These are phyloP conservation scores for Leucocoprinus birnbaumii DNA, from an alignment of 768 basidiomycete genomes.

Conservation along the genomic window DNA sequence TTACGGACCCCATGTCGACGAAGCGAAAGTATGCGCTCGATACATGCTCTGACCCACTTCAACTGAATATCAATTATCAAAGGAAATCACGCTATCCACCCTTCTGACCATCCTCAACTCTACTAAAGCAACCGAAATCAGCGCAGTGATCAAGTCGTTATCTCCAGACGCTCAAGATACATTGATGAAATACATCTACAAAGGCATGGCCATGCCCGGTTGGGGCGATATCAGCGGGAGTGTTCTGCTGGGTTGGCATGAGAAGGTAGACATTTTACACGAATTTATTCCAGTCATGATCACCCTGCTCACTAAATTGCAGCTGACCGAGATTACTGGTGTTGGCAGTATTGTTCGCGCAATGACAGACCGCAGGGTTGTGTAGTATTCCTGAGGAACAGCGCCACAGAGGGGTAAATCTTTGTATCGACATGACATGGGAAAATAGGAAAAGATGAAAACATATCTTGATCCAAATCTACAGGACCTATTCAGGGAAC, in stretches of 20 bases:
- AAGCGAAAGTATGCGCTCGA: slow-evolving; percentile 73
- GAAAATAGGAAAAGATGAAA: not conserved
- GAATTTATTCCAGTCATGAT: too few species aligned
- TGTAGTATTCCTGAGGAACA: slow-evolving; percentile 24
- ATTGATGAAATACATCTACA: slow-evolving; percentile 98
- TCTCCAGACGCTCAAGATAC: slow-evolving; percentile 80
- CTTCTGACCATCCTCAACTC: slow-evolving; percentile 91
- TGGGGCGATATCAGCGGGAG: slow-evolving; percentile 61
- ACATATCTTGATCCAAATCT: not conserved
- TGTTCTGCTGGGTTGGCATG: slow-evolving; percentile 86
- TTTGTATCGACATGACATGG: not conserved
- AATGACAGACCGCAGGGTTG: slow-evolving; percentile 58
- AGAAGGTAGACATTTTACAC: slow-evolving; percentile 60
- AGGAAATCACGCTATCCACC: slow-evolving; percentile 73
- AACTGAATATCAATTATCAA: not conserved
- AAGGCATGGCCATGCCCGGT: slow-evolving; percentile 80
- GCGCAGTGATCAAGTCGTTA: slow-evolving; percentile 67
- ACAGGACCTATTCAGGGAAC: too few species aligned
- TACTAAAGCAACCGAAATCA: slow-evolving; percentile 87
- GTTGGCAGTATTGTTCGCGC: slow-evolving; percentile 91
- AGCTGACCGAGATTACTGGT: slow-evolving; percentile 93
- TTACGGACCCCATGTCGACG: slow-evolving; percentile 84
- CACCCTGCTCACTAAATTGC: slow-evolving; percentile 5
- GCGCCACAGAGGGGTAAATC: not conserved
- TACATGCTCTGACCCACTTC: not conserved